phyloP scores from a whole-genome alignment of 2,329 filamentous ascomycete genomes.

The Scopulariopsis brevicaulis region DNA sequence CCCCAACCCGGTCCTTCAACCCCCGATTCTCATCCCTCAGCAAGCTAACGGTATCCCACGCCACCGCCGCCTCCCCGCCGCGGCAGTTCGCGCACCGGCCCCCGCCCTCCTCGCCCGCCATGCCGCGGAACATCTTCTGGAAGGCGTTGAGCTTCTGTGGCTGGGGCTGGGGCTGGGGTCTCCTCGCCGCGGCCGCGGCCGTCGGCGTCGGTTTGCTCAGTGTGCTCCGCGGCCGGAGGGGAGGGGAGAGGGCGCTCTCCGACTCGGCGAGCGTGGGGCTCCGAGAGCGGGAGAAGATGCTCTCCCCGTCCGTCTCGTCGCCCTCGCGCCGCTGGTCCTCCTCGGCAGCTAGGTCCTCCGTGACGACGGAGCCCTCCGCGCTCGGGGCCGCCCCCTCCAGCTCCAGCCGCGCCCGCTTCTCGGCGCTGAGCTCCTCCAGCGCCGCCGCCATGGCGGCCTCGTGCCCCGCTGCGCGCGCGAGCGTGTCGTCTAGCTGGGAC shows the following conservation, averaged over 20 bases:
- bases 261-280: conserved; percentile 33
- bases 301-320: conserved; percentile 42
- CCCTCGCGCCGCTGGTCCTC: conserved; percentile 31
- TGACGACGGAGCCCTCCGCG: conserved; percentile 27
- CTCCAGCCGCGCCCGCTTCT: conserved; percentile 33
- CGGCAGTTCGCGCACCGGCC: conserved; percentile 42
- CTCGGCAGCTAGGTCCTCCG: conserved; percentile 42
- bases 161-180: conserved; percentile 14
- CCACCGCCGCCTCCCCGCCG: conserved; percentile 45
- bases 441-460: conserved; percentile 37
- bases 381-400: conserved; percentile 18
- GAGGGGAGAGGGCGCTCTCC: neutral
- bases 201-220: neutral
- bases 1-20: conserved; percentile 45
- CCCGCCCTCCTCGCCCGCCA: conserved; percentile 21
- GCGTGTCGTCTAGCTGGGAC: conserved; percentile 49
- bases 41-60: conserved; percentile 54
- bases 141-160: conserved; percentile 16
- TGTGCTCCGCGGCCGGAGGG: neutral
- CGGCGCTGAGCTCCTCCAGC: conserved; percentile 36
- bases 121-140: conserved; percentile 29
- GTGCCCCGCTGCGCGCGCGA: conserved; percentile 37
- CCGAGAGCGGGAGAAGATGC: conserved; percentile 49
- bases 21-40: conserved; percentile 51
- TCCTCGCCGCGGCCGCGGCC: neutral